A percentile compares a stretch with the other conserved stretches of the same genome.
Evolutionary conservation across 257 asterid genomes (phyloP).

Genomic region (Solanum pinnatisectum): DNA sequence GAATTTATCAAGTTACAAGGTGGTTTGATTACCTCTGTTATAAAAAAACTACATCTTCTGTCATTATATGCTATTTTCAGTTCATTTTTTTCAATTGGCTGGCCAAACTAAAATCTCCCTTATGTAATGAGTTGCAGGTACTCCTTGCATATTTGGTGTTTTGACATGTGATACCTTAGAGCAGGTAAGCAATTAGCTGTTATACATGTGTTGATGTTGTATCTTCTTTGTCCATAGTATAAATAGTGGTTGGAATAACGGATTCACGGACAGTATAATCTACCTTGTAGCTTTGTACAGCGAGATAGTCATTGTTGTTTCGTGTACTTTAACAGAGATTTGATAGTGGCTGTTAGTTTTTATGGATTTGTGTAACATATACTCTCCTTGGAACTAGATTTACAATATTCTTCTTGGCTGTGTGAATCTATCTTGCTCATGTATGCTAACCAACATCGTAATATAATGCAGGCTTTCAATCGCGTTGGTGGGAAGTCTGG

Average conservation of each 20-base stretch:
- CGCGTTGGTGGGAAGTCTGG: constrained; percentile 94
- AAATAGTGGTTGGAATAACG: not conserved
- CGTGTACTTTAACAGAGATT: not conserved
- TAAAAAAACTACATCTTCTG: not conserved
- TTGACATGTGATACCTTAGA: constrained; percentile 85
- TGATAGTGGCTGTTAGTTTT: not conserved
- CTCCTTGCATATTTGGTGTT: constrained; percentile 95
- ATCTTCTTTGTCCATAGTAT: not conserved
- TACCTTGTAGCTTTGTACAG: not conserved
- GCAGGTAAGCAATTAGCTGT: constrained; percentile 38
- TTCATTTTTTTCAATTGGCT: not conserved
- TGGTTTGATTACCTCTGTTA: not conserved
- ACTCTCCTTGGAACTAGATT: not conserved
- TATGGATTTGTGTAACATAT: not conserved
- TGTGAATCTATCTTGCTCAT: not conserved
- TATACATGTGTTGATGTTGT: not conserved
- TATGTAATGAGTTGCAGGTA: constrained; percentile 38
- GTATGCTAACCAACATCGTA: not conserved
- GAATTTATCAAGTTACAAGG: not conserved
- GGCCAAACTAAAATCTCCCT: not conserved
- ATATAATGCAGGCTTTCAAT: constrained; percentile 58
- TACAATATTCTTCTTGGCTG: not conserved
- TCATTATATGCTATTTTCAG: not conserved
- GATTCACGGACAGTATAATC: not conserved
- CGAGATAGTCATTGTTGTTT: not conserved